These are phyloP conservation scores for Globisporangium cederbergense DNA, from an alignment of 352 stramenopile species.

Conservation along the genomic window DNA sequence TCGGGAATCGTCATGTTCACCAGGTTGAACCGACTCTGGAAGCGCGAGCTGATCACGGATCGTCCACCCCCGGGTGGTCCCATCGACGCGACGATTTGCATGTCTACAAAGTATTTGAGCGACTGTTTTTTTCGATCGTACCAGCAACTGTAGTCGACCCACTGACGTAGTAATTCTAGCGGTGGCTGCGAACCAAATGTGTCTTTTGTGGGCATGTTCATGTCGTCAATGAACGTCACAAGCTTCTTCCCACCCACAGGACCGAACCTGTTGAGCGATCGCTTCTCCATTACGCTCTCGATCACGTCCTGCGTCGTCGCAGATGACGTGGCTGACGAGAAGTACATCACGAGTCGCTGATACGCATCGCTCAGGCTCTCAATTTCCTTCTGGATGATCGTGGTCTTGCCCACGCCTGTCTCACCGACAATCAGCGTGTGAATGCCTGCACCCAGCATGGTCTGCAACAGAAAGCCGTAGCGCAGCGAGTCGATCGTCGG, in stretches of 20 bases:
- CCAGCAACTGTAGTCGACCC: slow-evolving; percentile 91
- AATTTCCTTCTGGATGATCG: slow-evolving; percentile 78
- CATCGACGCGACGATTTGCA: slow-evolving; percentile 90
- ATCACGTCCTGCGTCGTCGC: slow-evolving; percentile 89
- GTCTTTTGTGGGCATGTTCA: slow-evolving; percentile 92
- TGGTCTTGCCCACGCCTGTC: slow-evolving; percentile 89
- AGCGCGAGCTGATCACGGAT: slow-evolving; percentile 86
- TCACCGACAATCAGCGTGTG: slow-evolving; percentile 87
- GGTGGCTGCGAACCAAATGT: slow-evolving; percentile 90
- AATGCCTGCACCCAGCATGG: slow-evolving; percentile 66
- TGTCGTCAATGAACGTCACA: slow-evolving; percentile 90
- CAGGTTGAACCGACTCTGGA: slow-evolving; percentile 90
- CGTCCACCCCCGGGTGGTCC: slow-evolving; percentile 80
- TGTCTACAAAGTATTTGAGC: slow-evolving; percentile 90
- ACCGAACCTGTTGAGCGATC: slow-evolving; percentile 85
- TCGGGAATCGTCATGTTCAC: slow-evolving; percentile 90
- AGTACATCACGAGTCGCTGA: slow-evolving; percentile 84
- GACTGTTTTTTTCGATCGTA: slow-evolving; percentile 91
- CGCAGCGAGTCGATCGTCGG: slow-evolving; percentile 83
- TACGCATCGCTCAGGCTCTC: slow-evolving; percentile 78
- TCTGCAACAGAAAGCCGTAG: slow-evolving; percentile 80
- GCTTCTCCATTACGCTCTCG: slow-evolving; percentile 90
- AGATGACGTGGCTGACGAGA: slow-evolving; percentile 87
- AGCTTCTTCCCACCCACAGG: slow-evolving; percentile 86
- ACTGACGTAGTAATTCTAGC: slow-evolving; percentile 88